Percentiles rank a stretch among this genome's conserved stretches.
Evolutionary conservation across 2,329 filamentous ascomycete species (phyloP).

Genomic region (Botryosphaeria agaves): DNA sequence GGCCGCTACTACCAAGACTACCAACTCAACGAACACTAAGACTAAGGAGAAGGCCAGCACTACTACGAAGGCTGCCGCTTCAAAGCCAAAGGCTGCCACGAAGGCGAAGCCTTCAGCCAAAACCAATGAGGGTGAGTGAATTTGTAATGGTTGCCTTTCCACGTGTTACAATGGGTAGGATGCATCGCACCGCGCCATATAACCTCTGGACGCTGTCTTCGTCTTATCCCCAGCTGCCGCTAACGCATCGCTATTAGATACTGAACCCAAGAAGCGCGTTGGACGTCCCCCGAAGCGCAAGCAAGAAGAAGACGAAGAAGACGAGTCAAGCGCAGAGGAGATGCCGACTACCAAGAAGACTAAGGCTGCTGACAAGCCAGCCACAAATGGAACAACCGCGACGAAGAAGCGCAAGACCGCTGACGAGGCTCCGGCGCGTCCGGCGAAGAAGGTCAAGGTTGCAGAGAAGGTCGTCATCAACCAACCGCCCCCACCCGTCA

Average conservation of each 20-base stretch:
- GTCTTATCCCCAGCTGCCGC: too few species aligned
- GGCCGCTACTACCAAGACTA: conserved; percentile 3
- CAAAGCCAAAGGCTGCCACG: not conserved
- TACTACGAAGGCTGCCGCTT: not conserved
- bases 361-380: too few species aligned
- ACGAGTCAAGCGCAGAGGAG: too few species aligned
- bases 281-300: not conserved
- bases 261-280: not conserved
- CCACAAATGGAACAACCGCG: too few species aligned
- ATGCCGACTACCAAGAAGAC: too few species aligned
- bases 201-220: too few species aligned
- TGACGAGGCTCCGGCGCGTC: not conserved
- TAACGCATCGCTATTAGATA: too few species aligned
- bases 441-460: conserved; percentile 4
- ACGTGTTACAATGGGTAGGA: too few species aligned
- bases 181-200: too few species aligned
- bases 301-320: not conserved
- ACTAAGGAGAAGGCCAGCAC: not conserved
- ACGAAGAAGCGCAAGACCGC: not conserved
- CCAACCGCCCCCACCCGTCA: conserved; percentile 39
- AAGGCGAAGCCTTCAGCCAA: not conserved
- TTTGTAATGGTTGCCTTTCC: not conserved
- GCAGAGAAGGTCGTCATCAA: conserved; percentile 36
- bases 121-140: not conserved
- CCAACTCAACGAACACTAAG: conserved; percentile 6